A percentile compares a stretch with the other conserved stretches of the same genome.
Evolutionary conservation across 768 basidiomycete genomes (phyloP).

Genomic region (Trametes punicea): DNA sequence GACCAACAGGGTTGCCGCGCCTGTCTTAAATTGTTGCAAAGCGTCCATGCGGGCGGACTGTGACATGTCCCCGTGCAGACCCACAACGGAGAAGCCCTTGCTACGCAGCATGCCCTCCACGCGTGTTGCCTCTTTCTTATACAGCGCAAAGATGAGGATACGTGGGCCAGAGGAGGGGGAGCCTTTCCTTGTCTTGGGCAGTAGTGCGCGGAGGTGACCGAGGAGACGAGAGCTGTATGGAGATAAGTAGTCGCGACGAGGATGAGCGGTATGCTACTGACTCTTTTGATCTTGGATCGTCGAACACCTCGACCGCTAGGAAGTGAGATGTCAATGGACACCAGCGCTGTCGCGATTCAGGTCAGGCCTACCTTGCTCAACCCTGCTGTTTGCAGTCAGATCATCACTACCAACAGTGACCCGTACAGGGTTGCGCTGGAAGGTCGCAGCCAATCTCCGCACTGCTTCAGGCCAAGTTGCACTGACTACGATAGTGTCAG

Average conservation of each 20-base stretch:
- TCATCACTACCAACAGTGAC: constrained; percentile 97
- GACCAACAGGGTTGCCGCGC: constrained; percentile 77
- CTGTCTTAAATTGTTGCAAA: constrained; percentile 82
- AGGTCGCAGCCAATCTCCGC: constrained; percentile 81
- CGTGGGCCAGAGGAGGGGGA: constrained; percentile 57
- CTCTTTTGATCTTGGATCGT: constrained; percentile 85
- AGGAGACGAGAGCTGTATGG: constrained; percentile 55
- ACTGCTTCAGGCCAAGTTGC: constrained; percentile 99
- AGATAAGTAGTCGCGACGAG: not conserved
- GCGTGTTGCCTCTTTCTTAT: constrained; percentile 96
- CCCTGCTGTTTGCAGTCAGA: constrained; percentile 87
- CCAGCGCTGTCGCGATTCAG: not conserved
- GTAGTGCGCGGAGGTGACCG: constrained; percentile 49
- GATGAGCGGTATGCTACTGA: constrained; percentile 37
- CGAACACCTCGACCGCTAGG: constrained; percentile 80
- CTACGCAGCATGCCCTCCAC: constrained; percentile 75
- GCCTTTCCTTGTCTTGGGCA: constrained; percentile 59
- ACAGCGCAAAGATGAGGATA: constrained; percentile 89
- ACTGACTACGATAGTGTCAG: constrained; percentile 59
- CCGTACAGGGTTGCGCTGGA: constrained; percentile 79
- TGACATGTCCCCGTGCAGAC: constrained; percentile 88
- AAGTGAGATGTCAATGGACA: not conserved
- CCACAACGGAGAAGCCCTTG: constrained; percentile 75
- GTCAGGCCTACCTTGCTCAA: constrained; percentile 59
- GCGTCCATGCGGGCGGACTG: constrained; percentile 83